These are phyloP conservation scores for Arxiozyma heterogenica DNA, from an alignment of 1,139 yeast species.

Conservation along the genomic window DNA sequence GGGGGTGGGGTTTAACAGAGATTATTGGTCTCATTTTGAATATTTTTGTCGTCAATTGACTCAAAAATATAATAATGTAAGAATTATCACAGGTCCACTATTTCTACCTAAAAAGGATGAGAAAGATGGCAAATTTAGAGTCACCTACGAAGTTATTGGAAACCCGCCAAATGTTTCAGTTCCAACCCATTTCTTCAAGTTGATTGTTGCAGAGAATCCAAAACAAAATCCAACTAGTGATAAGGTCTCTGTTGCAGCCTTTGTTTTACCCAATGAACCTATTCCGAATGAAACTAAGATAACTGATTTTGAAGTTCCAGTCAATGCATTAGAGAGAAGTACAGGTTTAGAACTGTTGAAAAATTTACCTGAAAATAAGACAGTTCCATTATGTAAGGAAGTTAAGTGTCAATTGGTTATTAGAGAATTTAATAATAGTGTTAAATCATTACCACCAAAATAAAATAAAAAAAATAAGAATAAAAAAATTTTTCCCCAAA, in stretches of 20 bases:
- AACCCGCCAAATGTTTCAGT: slow-evolving; percentile 95
- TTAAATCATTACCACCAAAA: neutral
- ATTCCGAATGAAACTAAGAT: slow-evolving; percentile 67
- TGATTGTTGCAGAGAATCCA: slow-evolving; percentile 71
- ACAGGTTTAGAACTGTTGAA: slow-evolving; percentile 77
- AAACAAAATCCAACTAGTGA: slow-evolving; percentile 32
- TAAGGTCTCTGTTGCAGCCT: slow-evolving; percentile 73
- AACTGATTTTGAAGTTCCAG: slow-evolving; percentile 72
- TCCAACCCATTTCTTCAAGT: slow-evolving; percentile 92
- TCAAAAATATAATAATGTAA: slow-evolving; percentile 54
- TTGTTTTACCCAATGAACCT: slow-evolving; percentile 77
- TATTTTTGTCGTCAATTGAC: slow-evolving; percentile 77
- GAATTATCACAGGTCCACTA: slow-evolving; percentile 89
- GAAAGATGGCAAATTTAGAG: slow-evolving; percentile 70
- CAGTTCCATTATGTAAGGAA: slow-evolving; percentile 67
- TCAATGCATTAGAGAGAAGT: slow-evolving; percentile 79
- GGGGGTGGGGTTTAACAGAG: slow-evolving; percentile 94
- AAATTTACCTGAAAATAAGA: slow-evolving; percentile 51
- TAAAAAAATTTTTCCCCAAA: too few relatives aligned
- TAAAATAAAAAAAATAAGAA: too few relatives aligned
- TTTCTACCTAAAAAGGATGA: slow-evolving; percentile 71
- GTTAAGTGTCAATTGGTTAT: slow-evolving; percentile 72
- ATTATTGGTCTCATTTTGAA: slow-evolving; percentile 96
- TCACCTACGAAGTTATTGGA: slow-evolving; percentile 87
- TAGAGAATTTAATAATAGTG: slow-evolving; percentile 56